Conservation (phyloP, 1,139 yeast genomes). For the Yamadazyma dushanensis region DNA sequence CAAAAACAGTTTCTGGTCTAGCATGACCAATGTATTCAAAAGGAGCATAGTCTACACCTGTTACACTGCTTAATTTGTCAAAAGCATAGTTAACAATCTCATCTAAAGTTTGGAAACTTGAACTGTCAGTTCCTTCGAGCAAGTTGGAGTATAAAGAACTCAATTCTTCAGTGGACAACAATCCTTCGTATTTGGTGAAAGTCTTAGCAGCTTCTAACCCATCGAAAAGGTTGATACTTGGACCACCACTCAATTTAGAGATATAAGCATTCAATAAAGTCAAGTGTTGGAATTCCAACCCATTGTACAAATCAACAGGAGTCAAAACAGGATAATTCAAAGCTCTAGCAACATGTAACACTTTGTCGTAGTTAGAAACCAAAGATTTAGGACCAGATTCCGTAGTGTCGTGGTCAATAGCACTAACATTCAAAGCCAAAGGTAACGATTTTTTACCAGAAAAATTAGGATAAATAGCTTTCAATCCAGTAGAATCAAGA, state of each 20-base stretch:
- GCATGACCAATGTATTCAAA: slow-evolving; percentile 71
- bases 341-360: slow-evolving; percentile 61
- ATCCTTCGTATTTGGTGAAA: slow-evolving; percentile 48
- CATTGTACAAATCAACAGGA: slow-evolving; percentile 53
- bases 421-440: slow-evolving; percentile 70
- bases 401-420: slow-evolving; percentile 63
- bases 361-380: slow-evolving; percentile 66
- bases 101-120: slow-evolving; percentile 12
- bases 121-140: slow-evolving; percentile 22
- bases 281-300: slow-evolving; percentile 64
- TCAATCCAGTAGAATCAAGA: slow-evolving; percentile 67
- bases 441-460: slow-evolving; percentile 45
- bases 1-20: slow-evolving; percentile 69
- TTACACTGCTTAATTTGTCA: slow-evolving; percentile 50
- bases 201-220: slow-evolving; percentile 70
- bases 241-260: slow-evolving; percentile 52
- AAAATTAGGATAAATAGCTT: slow-evolving; percentile 60
- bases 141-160: slow-evolving; percentile 42
- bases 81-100: slow-evolving; percentile 45
- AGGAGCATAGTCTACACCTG: slow-evolving; percentile 61
- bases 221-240: slow-evolving; percentile 74
- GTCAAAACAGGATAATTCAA: slow-evolving; percentile 73
- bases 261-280: slow-evolving; percentile 66
- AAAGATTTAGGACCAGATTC: slow-evolving; percentile 41
- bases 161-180: slow-evolving; percentile 47